Evolutionary conservation across 208 protist genomes (phyloP).

Genomic region (Leishmania tropica): DNA sequence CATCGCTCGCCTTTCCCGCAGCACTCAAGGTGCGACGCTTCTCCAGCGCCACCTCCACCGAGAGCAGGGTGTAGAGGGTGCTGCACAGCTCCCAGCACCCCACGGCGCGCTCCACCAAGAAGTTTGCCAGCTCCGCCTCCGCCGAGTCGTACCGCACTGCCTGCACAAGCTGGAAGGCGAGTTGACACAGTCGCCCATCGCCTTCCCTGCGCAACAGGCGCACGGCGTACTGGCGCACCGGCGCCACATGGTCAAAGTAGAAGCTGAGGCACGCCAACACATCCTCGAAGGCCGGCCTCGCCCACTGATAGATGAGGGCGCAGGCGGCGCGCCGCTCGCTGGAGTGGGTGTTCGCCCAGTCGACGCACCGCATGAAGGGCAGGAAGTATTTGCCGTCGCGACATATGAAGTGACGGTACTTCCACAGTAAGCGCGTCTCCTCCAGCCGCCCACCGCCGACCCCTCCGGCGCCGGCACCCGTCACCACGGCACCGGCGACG

Average conservation of each 20-base stretch:
- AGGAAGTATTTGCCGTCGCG: conserved; percentile 82
- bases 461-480: conserved; percentile 2
- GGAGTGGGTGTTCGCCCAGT: conserved; percentile 77
- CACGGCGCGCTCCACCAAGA: conserved; percentile 64
- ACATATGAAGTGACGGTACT: conserved; percentile 87
- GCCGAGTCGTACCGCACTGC: conserved; percentile 75
- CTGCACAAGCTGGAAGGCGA: conserved; percentile 81
- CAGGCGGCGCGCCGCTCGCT: conserved; percentile 73
- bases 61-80: conserved; percentile 66
- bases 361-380: conserved; percentile 92
- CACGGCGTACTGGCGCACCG: conserved; percentile 78
- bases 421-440: conserved; percentile 93
- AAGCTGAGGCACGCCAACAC: conserved; percentile 77
- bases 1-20: conserved; percentile 5
- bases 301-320: conserved; percentile 71
- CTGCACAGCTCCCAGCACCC: conserved; percentile 80
- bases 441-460: conserved; percentile 51
- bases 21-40: conserved; percentile 10
- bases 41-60: conserved; percentile 57
- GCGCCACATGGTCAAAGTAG: conserved; percentile 56
- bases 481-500: conserved; percentile 7
- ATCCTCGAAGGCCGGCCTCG: conserved; percentile 62
- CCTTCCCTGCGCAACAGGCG: conserved; percentile 45
- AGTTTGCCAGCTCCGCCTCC: conserved; percentile 42
- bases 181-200: conserved; percentile 46